Percentiles rank a stretch among this genome's conserved stretches.
Conservation (phyloP, 1,284 basidiomycete genomes). For the Exsudoporus floridanus region DNA sequence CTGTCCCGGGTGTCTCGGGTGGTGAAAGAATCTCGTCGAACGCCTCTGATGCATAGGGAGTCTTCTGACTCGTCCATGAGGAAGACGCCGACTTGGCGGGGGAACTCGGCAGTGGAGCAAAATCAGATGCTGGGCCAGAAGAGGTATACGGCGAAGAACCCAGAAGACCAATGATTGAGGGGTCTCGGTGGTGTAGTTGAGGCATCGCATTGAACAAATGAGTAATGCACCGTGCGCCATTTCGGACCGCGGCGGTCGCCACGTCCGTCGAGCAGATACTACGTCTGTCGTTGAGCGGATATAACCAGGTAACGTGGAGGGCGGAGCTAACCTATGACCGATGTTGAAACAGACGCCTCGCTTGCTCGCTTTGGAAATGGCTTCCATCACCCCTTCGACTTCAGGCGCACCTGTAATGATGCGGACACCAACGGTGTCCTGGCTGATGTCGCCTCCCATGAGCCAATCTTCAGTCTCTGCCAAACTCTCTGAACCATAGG, state of each 20-base stretch:
- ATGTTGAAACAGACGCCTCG: conserved; percentile 80
- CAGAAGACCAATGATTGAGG: conserved; percentile 84
- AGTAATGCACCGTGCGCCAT: conserved; percentile 81
- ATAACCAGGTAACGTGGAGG: not conserved
- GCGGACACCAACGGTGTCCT: conserved; percentile 59
- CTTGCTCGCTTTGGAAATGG: conserved; percentile 58
- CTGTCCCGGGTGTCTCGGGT: conserved; percentile 58
- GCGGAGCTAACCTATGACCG: conserved; percentile 70
- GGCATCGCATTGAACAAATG: conserved; percentile 95
- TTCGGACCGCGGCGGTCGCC: conserved; percentile 64
- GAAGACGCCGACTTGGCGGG: conserved; percentile 6
- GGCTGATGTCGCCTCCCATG: conserved; percentile 41
- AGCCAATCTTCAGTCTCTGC: conserved; percentile 65
- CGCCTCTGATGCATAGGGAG: conserved; percentile 51
- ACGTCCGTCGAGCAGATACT: conserved; percentile 67
- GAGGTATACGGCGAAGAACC: conserved; percentile 70
- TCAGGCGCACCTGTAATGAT: conserved; percentile 89
- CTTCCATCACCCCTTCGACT: conserved; percentile 74
- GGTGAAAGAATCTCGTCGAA: conserved; percentile 62
- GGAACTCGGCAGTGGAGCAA: conserved; percentile 29
- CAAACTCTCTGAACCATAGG: conserved; percentile 70
- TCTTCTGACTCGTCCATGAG: conserved; percentile 9
- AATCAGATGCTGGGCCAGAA: conserved; percentile 35
- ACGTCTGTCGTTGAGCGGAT: conserved; percentile 5
- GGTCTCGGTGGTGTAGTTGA: conserved; percentile 80